Conservation (phyloP, 768 basidiomycete species). For the Leccinellum luteum region DNA sequence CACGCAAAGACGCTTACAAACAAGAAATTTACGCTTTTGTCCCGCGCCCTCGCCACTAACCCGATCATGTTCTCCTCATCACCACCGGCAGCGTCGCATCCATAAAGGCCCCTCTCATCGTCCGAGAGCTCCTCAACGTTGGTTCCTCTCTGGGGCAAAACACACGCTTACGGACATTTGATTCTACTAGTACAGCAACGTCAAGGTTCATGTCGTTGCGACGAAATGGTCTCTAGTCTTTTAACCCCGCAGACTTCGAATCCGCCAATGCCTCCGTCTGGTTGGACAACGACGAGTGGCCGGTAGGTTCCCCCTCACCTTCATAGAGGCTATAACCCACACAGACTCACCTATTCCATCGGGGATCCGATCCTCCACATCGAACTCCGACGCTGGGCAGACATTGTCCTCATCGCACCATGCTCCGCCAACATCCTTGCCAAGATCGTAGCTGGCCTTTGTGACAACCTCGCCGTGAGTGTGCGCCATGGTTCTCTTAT, state of each 20-base stretch:
- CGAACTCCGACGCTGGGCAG: no score
- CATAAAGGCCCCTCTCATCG: conserved; percentile 90
- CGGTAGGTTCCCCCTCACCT: no score
- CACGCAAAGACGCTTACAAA: no score
- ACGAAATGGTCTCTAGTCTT: no score
- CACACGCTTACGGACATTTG: background rate
- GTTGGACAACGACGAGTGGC: no score
- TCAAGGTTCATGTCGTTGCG: conserved; percentile 81
- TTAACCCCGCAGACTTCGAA: no score
- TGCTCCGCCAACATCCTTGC: conserved; percentile 98
- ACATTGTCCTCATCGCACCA: conserved; percentile 76
- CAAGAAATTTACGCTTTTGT: no score
- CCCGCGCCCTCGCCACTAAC: no score
- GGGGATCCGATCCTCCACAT: no score
- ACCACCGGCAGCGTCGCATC: conserved; percentile 94
- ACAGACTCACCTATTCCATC: no score
- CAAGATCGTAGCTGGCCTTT: conserved; percentile 85
- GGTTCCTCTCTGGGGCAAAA: conserved; percentile 27
- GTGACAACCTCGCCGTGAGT: conserved; percentile 91
- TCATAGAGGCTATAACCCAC: no score
- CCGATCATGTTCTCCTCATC: conserved; percentile 48
- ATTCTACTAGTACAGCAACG: conserved; percentile 63
- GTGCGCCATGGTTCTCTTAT: background rate
- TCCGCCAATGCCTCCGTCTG: no score
- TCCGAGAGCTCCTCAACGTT: conserved; percentile 66